phyloP scores from a whole-genome alignment of 805 yeast genomes.

The Maudiozyma barnettii region DNA sequence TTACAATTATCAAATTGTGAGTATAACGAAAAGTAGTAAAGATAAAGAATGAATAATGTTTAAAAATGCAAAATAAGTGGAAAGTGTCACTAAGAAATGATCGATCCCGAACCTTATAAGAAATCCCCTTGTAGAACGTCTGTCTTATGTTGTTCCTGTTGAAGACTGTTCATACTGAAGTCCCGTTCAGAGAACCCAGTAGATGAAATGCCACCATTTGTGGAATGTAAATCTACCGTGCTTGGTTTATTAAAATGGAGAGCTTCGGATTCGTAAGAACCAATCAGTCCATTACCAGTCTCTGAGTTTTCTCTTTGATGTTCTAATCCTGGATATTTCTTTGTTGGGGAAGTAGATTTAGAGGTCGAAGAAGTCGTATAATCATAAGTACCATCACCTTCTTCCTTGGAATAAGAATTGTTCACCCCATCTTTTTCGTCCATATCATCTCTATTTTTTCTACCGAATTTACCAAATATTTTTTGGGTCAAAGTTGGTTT shows the following conservation, averaged over 20 bases:
- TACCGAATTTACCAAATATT: constrained; percentile 18
- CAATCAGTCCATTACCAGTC: constrained; percentile 23
- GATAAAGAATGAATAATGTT: not conserved
- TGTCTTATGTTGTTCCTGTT: constrained; percentile 1
- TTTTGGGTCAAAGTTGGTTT: constrained; percentile 19
- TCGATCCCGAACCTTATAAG: not conserved
- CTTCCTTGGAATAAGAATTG: not conserved
- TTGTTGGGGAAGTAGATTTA: constrained; percentile 6
- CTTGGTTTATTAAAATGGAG: constrained; percentile 9
- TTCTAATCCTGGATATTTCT: constrained; percentile 17
- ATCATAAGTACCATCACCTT: constrained; percentile 3
- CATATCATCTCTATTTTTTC: constrained; percentile 7
- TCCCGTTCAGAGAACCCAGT: constrained; percentile 12
- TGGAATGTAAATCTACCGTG: constrained; percentile 6
- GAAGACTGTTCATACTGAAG: constrained; percentile 12
- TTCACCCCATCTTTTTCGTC: constrained; percentile 1
- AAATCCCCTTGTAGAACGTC: constrained; percentile 1
- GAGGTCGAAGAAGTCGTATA: constrained; percentile 9
- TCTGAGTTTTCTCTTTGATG: constrained; percentile 24
- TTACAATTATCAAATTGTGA: not conserved
- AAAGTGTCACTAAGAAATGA: not conserved
- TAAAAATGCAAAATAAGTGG: not conserved
- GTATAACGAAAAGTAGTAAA: not conserved
- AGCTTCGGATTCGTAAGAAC: constrained; percentile 15
- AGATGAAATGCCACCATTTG: not conserved